Base-by-base conservation (phyloP, 2,329 filamentous ascomycete species). In the Didymella glomerata region DNA sequence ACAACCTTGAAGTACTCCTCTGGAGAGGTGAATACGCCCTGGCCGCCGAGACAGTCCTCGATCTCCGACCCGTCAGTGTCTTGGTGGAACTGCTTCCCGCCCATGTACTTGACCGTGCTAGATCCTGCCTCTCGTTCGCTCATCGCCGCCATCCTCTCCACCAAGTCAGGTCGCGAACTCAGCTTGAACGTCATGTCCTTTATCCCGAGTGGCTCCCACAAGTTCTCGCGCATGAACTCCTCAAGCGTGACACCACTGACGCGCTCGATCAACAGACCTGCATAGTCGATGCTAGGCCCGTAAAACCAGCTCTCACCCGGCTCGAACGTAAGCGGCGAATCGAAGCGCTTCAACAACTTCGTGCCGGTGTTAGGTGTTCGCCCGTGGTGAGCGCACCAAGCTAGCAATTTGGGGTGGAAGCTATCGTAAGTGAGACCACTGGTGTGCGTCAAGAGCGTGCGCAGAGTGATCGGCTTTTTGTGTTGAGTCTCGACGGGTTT, bases 171-270 rank as follows among this genome's bases (percentile, higher is more conserved):
- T 2, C 69, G 64, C 9, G 38, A 48, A 1, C 52, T 59, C 0
- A 68, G 85, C 46, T 86, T 76, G 79, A 90, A 86, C 50, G 79
- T 83, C 64, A 87, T 81, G 42, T 85, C 80, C 1, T 78, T 76
- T 48, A 84, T 72, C 0, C 75, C 77, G 2, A 83, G 73, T 0
- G 80, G 81, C 48, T 76, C 68, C 71, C 80, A 78, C 11, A 84
- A 76, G 55, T 81, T 70, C 28, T 83, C 79, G 0, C 86, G 86
- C 1, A 88, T 87, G 61, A 90, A 85, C 60, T 86, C 85, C 1
- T 88, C 71, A 4, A 90, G 72, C 0, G 87, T 83, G 60, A 74
- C 72, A 6, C 73, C 70, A 25, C 67, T 80, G 75, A 81, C 44
- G 4, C 68, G 69, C 66, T 83, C 79, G 4, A 85, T 69, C 1